These are phyloP conservation scores for Trichoderma asperelloides DNA, from an alignment of 495 filamentous ascomycete genomes.

Conservation along the genomic window DNA sequence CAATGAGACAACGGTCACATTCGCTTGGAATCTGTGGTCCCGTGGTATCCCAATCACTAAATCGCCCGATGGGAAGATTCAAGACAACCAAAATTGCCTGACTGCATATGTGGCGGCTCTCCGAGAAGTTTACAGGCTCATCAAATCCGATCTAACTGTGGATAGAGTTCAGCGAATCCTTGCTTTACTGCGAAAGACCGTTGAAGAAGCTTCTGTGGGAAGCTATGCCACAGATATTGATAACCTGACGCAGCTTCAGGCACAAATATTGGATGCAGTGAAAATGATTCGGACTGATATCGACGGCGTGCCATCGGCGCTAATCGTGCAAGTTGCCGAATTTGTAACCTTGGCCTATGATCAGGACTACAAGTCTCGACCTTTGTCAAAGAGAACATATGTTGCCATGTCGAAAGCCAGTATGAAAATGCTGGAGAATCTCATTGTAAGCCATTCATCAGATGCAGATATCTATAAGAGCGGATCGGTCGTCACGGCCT, in stretches of 20 bases:
- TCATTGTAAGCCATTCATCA: slow-evolving; percentile 53
- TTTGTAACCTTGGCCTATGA: slow-evolving; percentile 61
- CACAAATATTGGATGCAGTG: slow-evolving; percentile 60
- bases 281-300: slow-evolving; percentile 63
- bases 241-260: slow-evolving; percentile 69
- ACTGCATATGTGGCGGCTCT: slow-evolving; percentile 70
- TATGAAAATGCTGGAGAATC: slow-evolving; percentile 57
- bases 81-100: slow-evolving; percentile 66
- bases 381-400: slow-evolving; percentile 53
- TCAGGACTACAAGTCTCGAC: slow-evolving; percentile 22
- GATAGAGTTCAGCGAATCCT: slow-evolving; percentile 54
- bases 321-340: slow-evolving; percentile 59
- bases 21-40: slow-evolving; percentile 68
- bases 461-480: slow-evolving; percentile 58
- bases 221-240: slow-evolving; percentile 81
- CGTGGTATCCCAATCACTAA: slow-evolving; percentile 46
- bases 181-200: slow-evolving; percentile 48
- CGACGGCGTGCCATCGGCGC: slow-evolving; percentile 52
- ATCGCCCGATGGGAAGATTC: slow-evolving; percentile 26
- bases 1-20: slow-evolving; percentile 47
- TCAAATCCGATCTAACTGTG: slow-evolving; percentile 51
- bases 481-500: slow-evolving; percentile 47
- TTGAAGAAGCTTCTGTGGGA: slow-evolving; percentile 54
- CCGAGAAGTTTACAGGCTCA: slow-evolving; percentile 72
- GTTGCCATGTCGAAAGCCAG: slow-evolving; percentile 75